These are phyloP conservation scores for Cladosporium sp. DNA, from an alignment of 2,329 filamentous ascomycete species.

Conservation along the genomic window DNA sequence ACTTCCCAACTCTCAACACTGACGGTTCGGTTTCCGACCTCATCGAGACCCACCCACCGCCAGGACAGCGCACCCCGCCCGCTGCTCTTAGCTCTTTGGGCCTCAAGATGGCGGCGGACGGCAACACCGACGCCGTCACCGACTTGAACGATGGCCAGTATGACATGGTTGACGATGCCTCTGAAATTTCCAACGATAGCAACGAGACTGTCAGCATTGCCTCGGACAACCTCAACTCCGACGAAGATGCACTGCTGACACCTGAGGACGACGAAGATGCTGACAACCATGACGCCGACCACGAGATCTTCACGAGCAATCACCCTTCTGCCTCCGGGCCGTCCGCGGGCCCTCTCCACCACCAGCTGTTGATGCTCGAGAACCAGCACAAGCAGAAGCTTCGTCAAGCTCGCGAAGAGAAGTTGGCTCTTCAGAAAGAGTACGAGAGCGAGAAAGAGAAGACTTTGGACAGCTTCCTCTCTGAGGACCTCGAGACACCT, in stretches of 20 bases:
- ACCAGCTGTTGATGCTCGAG: conserved; percentile 4
- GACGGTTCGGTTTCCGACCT: conserved; percentile 29
- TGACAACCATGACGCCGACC: conserved; percentile 14
- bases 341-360: background rate
- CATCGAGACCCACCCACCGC: conserved; percentile 13
- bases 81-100: conserved; percentile 28
- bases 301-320: background rate
- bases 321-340: background rate
- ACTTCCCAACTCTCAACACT: conserved; percentile 26
- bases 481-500: conserved; percentile 30
- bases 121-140: conserved; percentile 15
- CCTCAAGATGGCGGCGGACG: conserved; percentile 22
- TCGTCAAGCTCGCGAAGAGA: background rate
- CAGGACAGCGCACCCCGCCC: conserved; percentile 22
- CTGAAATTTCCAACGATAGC: conserved; percentile 24
- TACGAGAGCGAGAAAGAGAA: conserved; percentile 22
- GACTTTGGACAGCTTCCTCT: conserved; percentile 25
- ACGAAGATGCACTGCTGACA: conserved; percentile 17
- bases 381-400: conserved; percentile 2
- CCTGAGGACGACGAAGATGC: conserved; percentile 18
- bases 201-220: conserved; percentile 31
- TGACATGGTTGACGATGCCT: conserved; percentile 31
- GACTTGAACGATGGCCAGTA: conserved; percentile 24
- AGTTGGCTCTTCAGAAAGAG: conserved; percentile 9
- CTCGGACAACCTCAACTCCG: conserved; percentile 18